phyloP scores from a whole-genome alignment of 768 basidiomycete species.

The Naganishia kalamii region DNA sequence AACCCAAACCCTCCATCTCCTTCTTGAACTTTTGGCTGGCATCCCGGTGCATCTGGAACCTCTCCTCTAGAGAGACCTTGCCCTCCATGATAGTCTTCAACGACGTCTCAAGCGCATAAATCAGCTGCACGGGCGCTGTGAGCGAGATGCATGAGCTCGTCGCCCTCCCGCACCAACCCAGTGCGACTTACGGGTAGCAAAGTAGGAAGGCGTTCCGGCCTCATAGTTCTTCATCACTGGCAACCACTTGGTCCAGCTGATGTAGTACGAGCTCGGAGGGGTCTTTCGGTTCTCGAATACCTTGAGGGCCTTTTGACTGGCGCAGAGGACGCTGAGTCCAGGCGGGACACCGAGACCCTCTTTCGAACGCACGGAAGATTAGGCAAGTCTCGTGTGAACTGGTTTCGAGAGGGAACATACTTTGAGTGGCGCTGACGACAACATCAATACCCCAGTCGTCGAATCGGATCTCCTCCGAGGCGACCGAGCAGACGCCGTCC shows the following conservation, averaged over 20 bases:
- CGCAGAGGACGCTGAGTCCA: constrained; percentile 78
- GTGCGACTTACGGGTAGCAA: constrained; percentile 60
- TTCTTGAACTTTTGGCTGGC: constrained; percentile 65
- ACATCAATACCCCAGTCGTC: constrained; percentile 91
- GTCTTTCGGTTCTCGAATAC: constrained; percentile 60
- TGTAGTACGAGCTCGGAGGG: constrained; percentile 73
- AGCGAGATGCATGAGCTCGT: not conserved
- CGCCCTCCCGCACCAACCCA: not conserved
- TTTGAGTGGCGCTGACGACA: constrained; percentile 52
- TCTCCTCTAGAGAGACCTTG: constrained; percentile 63
- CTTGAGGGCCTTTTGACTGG: constrained; percentile 69
- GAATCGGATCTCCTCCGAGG: constrained; percentile 88
- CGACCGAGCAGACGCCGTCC: constrained; percentile 95
- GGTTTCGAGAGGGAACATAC: not conserved
- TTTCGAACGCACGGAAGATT: constrained; percentile 47
- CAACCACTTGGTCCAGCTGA: constrained; percentile 77
- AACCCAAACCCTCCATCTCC: constrained; percentile 60
- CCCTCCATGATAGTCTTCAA: constrained; percentile 63
- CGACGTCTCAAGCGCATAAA: constrained; percentile 83
- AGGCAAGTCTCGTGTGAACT: not conserved
- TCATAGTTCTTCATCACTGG: constrained; percentile 95
- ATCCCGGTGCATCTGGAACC: constrained; percentile 68
- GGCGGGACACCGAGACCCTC: constrained; percentile 92
- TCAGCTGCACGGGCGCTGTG: constrained; percentile 74
- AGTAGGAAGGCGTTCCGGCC: constrained; percentile 71